These are phyloP conservation scores for Globisporangium carolinianum DNA, from an alignment of 352 stramenopile genomes.

Conservation along the genomic window DNA sequence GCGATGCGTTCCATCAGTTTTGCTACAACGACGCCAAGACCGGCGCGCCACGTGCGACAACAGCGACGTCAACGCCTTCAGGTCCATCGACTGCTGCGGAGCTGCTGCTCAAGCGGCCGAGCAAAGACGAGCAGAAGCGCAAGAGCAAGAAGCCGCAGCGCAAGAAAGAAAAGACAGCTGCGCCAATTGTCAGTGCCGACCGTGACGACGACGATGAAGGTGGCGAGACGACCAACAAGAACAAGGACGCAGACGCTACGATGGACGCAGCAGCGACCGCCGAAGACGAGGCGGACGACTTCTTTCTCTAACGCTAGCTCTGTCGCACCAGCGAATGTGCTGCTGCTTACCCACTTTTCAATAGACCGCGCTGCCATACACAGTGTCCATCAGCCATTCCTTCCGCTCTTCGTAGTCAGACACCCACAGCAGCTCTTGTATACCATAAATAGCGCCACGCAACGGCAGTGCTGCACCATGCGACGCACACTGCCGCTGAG, in stretches of 20 bases:
- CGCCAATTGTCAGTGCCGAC: conserved; percentile 36
- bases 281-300: conserved; percentile 56
- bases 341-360: background rate
- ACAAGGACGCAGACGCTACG: conserved; percentile 13
- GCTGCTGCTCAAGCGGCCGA: conserved; percentile 56
- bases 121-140: conserved; percentile 64
- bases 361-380: background rate
- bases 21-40: conserved; percentile 54
- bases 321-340: background rate
- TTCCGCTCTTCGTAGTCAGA: no score
- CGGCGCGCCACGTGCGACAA: conserved; percentile 9
- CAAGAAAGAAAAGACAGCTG: conserved; percentile 30
- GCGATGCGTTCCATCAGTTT: conserved; percentile 66
- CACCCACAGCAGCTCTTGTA: no score
- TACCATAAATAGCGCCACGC: no score
- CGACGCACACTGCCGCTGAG: no score
- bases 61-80: background rate
- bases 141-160: conserved; percentile 47
- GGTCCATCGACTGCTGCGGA: conserved; percentile 20
- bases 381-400: no score
- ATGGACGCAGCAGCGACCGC: conserved; percentile 13
- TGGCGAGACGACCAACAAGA: no score
- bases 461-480: background rate
- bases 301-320: conserved; percentile 38
- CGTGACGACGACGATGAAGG: conserved; percentile 28